Conservation (phyloP, 345 rosid species). For the Camelina neglecta region DNA sequence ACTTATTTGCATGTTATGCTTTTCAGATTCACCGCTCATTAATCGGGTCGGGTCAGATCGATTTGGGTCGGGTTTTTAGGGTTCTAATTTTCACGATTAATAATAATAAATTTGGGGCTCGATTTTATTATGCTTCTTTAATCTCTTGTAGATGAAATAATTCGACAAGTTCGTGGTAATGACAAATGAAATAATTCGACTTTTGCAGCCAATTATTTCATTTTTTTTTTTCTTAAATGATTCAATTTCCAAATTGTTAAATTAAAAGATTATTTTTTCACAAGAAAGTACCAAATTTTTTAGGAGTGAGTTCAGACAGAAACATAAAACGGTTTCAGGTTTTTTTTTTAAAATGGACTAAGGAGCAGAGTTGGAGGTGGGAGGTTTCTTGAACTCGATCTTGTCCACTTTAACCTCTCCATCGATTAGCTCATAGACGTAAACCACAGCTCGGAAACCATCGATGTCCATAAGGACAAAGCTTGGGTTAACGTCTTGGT, state of each 20-base stretch:
- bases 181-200: not conserved
- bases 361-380: slow-evolving; percentile 60
- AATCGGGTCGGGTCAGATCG: not conserved
- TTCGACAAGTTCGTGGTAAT: not conserved
- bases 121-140: not conserved
- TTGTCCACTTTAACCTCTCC: slow-evolving; percentile 98
- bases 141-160: not conserved
- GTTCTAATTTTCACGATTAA: not conserved
- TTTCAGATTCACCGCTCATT: slow-evolving; percentile 65
- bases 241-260: slow-evolving; percentile 15
- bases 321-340: slow-evolving; percentile 15
- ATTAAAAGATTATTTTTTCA: slow-evolving; percentile 33
- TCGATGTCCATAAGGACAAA: slow-evolving; percentile 97
- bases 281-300: slow-evolving; percentile 18
- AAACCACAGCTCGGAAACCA: slow-evolving; percentile 88
- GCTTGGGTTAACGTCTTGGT: slow-evolving; percentile 88
- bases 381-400: slow-evolving; percentile 90
- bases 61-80: not conserved
- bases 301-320: slow-evolving; percentile 15
- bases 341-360: slow-evolving; percentile 13
- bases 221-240: not conserved
- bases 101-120: slow-evolving; percentile 25
- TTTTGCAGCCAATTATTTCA: not conserved
- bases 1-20: slow-evolving; percentile 67
- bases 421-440: slow-evolving; percentile 90